phyloP scores from a whole-genome alignment of 352 stramenopile species.

The Blastocystis sp. region DNA sequence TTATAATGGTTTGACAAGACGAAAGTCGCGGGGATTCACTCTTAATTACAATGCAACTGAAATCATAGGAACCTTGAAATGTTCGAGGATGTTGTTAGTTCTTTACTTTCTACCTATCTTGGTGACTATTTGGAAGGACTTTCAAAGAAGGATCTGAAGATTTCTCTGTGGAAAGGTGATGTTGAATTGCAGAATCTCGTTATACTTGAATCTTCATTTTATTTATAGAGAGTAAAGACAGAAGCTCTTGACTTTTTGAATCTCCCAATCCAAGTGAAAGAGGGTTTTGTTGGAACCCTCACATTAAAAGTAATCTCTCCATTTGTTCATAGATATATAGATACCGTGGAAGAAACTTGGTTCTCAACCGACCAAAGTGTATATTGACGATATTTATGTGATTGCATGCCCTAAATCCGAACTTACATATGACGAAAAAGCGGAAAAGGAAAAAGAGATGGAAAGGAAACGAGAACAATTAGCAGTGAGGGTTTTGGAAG shows the following conservation, averaged over 20 bases:
- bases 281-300: conserved; percentile 54
- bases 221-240: conserved; percentile 34
- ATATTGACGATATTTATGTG: conserved; percentile 53
- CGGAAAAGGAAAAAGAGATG: neutral
- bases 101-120: conserved; percentile 56
- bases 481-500: neutral
- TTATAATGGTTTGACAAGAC: neutral
- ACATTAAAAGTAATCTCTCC: conserved; percentile 21
- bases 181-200: conserved; percentile 61
- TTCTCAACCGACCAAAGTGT: conserved; percentile 31
- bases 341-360: conserved; percentile 61
- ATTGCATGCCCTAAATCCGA: conserved; percentile 59
- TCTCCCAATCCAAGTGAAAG: conserved; percentile 62
- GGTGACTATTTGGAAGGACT: conserved; percentile 61
- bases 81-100: conserved; percentile 63
- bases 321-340: neutral
- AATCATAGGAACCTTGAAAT: neutral
- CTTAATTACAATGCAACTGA: neutral
- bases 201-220: neutral
- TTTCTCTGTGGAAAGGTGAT: conserved; percentile 61
- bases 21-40: neutral
- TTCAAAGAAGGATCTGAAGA: conserved; percentile 59
- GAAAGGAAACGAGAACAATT: conserved; percentile 44
- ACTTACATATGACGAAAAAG: conserved; percentile 42
- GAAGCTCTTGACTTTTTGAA: conserved; percentile 60